phyloP scores from a whole-genome alignment of 805 yeast species.

The Starmerella vitae region DNA sequence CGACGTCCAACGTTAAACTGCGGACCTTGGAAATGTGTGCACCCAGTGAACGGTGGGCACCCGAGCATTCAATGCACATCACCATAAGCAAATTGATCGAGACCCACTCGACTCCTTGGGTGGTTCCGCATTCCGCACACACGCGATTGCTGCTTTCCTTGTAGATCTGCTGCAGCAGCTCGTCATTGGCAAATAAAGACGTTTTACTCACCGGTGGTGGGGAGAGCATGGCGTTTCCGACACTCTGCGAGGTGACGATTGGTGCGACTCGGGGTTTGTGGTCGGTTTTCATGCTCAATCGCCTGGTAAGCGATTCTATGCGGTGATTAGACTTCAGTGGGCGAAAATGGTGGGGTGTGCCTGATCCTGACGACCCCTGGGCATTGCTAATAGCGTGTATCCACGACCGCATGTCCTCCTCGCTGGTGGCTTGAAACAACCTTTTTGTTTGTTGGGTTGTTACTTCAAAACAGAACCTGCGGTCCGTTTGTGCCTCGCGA shows the following conservation, averaged over 20 bases:
- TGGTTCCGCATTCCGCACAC: constrained; percentile 72
- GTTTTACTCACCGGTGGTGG: background rate
- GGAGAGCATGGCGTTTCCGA: background rate
- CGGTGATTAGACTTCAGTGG: background rate
- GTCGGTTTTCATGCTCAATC: constrained; percentile 17
- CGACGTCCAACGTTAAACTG: constrained; percentile 61
- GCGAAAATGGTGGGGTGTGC: background rate
- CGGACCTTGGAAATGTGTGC: constrained; percentile 66
- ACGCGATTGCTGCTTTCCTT: constrained; percentile 38
- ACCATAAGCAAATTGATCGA: constrained; percentile 60
- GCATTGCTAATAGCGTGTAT: constrained; percentile 48
- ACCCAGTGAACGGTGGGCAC: constrained; percentile 78
- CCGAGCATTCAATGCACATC: constrained; percentile 74
- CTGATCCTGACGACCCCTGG: constrained; percentile 13
- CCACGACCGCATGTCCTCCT: constrained; percentile 59
- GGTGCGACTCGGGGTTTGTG: constrained; percentile 16
- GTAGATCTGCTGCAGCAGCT: constrained; percentile 13
- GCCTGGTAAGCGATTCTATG: constrained; percentile 19
- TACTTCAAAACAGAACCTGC: constrained; percentile 57
- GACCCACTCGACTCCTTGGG: constrained; percentile 65
- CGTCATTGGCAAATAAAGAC: background rate
- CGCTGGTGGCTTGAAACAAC: constrained; percentile 59
- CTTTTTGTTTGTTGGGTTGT: constrained; percentile 59
- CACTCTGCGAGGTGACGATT: constrained; percentile 9
- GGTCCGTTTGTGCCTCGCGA: constrained; percentile 33